Base-by-base conservation (phyloP, 768 basidiomycete genomes). In the Termitomyces sp. region DNA sequence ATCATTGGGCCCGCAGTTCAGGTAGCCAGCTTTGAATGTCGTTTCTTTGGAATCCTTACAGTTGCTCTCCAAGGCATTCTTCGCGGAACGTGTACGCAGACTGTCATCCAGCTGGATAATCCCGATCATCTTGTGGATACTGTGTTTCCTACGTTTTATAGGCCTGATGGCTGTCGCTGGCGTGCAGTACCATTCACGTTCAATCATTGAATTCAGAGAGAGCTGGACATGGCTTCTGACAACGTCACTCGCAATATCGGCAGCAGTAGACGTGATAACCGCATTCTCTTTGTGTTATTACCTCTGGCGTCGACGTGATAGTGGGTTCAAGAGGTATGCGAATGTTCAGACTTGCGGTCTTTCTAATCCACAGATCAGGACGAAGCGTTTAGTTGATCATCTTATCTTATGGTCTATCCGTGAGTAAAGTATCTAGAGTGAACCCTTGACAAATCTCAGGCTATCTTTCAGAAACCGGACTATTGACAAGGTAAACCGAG, bases 391-490 rank as follows among this genome's bases (percentile, higher is more conserved):
- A 32, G 47, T 62, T 37, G 61, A 62, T 41, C 46, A 34, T 13
- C 52, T 62, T 20, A 62, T 62, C 16, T 34, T 49, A 43, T 62
- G 59, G 59, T 46, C 59, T 14, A 57, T 62, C 4, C 55, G 59
- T 62, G 43, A 46, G 61, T 56, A 5, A 20, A 41, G 9, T 49
- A 39, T 24, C 39, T 37, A 9, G n/a, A 6, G 31, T 44, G 34
- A 5, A 16, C 36, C 9, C 36, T 32, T 3, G n/a, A 24, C 20
- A 4, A 8, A 32, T 29, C 55, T 32, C 49, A 36, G 36, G 24
- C 32, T n/a, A 39, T 9, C 27, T 18, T 44, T 4, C 22, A 62
- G 61, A 62, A 22, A 62, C 61, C 4, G 55, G 58, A 14, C 27
- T 59, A 13, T 27, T 59, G 26, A 62, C 61, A 22, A 62, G 58